Conservation (phyloP, 352 stramenopile genomes). For the Phytophthora fragariae region DNA sequence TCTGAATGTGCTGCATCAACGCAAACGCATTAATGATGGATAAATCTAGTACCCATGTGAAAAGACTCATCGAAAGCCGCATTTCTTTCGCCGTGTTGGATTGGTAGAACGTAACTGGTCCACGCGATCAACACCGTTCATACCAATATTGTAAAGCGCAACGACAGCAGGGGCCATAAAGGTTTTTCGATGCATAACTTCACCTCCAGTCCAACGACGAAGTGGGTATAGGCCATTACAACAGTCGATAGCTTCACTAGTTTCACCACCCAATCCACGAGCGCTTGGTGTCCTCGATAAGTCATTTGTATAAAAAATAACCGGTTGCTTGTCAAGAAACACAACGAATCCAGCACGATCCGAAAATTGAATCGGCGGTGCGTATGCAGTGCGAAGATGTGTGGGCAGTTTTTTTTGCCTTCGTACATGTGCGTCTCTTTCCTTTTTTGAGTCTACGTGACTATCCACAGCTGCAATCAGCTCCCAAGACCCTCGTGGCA, state of each 20-base stretch:
- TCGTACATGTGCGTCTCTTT: background rate
- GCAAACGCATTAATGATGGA: slow-evolving; percentile 12
- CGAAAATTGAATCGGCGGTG: background rate
- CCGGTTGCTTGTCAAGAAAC: too few species aligned
- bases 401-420: background rate
- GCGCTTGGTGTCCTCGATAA: too few species aligned
- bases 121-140: slow-evolving; percentile 13
- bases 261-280: too few species aligned
- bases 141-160: slow-evolving; percentile 11
- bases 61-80: slow-evolving; percentile 9
- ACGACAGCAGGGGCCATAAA: background rate
- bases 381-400: background rate
- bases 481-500: background rate
- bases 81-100: slow-evolving; percentile 8
- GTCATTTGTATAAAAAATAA: too few species aligned
- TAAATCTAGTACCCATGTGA: slow-evolving; percentile 8
- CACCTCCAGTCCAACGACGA: too few species aligned
- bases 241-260: too few species aligned
- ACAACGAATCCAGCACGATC: background rate
- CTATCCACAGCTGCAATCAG: background rate
- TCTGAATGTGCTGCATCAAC: too few species aligned
- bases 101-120: slow-evolving; percentile 12
- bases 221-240: too few species aligned
- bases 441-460: background rate
- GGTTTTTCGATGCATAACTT: too few species aligned